A percentile compares a stretch with the other conserved stretches of the same genome.
Conservation (phyloP, 2,329 filamentous ascomycete species). For the Hypomyces perniciosus region DNA sequence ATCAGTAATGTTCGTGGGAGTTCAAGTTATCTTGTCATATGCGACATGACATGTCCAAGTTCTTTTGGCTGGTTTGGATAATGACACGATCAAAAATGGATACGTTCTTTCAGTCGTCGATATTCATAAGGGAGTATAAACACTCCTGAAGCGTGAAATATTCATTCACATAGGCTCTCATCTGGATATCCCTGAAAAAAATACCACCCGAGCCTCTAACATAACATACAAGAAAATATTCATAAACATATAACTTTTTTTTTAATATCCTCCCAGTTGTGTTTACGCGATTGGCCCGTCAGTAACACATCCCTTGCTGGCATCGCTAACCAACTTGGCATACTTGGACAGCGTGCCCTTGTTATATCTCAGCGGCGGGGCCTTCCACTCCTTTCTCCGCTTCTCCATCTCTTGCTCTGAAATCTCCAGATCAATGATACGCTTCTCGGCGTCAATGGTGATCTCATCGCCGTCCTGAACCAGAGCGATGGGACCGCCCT, state of each 20-base stretch:
- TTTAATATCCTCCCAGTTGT: neutral
- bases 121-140: no score
- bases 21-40: neutral
- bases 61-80: no score
- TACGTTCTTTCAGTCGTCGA: no score
- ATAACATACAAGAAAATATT: neutral
- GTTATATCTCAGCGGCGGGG: constrained; percentile 51
- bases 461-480: constrained; percentile 77
- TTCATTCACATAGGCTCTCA: neutral
- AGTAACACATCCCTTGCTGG: constrained; percentile 55
- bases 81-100: no score
- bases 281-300: constrained; percentile 30
- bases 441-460: constrained; percentile 74
- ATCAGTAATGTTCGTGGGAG: neutral
- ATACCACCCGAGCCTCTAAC: neutral
- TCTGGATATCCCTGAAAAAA: constrained; percentile 8
- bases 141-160: no score
- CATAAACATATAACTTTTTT: neutral
- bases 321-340: constrained; percentile 52
- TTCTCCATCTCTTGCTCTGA: constrained; percentile 56
- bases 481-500: constrained; percentile 77
- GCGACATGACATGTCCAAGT: neutral
- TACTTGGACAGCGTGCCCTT: constrained; percentile 68
- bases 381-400: constrained; percentile 55
- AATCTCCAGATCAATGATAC: constrained; percentile 61